Conservation (phyloP, 345 rosid genomes). For the Gossypioides kirkii region DNA sequence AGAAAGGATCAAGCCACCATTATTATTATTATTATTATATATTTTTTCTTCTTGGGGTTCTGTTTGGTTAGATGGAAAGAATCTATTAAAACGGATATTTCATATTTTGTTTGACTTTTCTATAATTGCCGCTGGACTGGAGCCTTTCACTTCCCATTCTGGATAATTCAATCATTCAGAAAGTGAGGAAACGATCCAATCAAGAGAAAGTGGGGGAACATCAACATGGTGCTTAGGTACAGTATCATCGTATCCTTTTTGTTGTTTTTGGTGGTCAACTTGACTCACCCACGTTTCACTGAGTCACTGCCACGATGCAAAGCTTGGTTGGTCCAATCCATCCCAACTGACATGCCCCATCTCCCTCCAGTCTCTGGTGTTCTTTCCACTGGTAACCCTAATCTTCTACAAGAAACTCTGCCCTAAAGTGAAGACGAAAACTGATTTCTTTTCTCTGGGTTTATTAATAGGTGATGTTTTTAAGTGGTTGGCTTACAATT, state of each 20-base stretch:
- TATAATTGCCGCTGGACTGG: neutral
- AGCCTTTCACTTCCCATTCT: neutral
- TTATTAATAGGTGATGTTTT: constrained; percentile 56
- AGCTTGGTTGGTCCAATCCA: constrained; percentile 94
- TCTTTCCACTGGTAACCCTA: constrained; percentile 56
- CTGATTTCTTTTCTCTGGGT: neutral
- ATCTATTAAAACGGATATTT: neutral
- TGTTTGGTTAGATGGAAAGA: neutral
- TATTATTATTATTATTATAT: neutral
- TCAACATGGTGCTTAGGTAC: neutral
- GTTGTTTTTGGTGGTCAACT: constrained; percentile 25
- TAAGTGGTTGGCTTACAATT: constrained; percentile 71
- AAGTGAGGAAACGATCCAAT: neutral
- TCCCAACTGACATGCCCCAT: constrained; percentile 83
- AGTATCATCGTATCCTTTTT: constrained; percentile 2
- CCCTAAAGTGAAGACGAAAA: neutral
- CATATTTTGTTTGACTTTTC: neutral
- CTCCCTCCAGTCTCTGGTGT: constrained; percentile 69
- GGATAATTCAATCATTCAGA: neutral
- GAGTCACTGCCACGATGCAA: constrained; percentile 43
- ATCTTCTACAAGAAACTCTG: neutral
- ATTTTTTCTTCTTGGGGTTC: neutral
- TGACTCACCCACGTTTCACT: constrained; percentile 21
- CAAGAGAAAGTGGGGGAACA: neutral
- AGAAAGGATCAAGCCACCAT: neutral